Percentiles rank a stretch among this genome's conserved stretches.
Conservation (phyloP, 495 filamentous ascomycete species). For the Aspergillus hancockii region DNA sequence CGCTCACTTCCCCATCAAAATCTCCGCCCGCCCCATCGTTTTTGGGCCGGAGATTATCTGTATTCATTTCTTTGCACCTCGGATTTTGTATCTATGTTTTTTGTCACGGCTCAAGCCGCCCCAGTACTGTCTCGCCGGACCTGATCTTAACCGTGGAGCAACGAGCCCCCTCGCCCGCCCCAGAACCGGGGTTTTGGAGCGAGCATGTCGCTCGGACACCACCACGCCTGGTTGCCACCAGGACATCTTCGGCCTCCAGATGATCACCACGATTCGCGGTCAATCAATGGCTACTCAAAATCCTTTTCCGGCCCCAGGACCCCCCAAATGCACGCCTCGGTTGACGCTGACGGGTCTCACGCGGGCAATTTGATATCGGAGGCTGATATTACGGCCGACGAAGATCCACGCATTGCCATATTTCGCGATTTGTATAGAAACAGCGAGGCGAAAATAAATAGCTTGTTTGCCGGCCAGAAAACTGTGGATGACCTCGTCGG, state of each 20-base stretch:
- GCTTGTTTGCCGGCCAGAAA: slow-evolving; percentile 55
- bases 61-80: slow-evolving; percentile 18
- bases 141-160: slow-evolving; percentile 48
- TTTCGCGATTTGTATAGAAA: slow-evolving; percentile 61
- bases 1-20: slow-evolving; percentile 44
- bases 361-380: slow-evolving; percentile 50
- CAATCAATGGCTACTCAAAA: slow-evolving; percentile 50
- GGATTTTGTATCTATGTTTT: slow-evolving; percentile 37
- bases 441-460: slow-evolving; percentile 61
- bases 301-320: slow-evolving; percentile 48
- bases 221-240: slow-evolving; percentile 49
- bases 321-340: slow-evolving; percentile 50
- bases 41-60: slow-evolving; percentile 34
- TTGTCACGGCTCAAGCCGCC: slow-evolving; percentile 28
- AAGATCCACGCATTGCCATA: slow-evolving; percentile 62
- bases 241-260: slow-evolving; percentile 50
- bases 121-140: slow-evolving; percentile 33
- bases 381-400: slow-evolving; percentile 55
- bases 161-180: slow-evolving; percentile 49
- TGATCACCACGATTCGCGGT: slow-evolving; percentile 46
- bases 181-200: slow-evolving; percentile 51
- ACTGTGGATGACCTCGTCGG: slow-evolving; percentile 32
- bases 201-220: slow-evolving; percentile 54
- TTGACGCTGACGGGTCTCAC: slow-evolving; percentile 49
- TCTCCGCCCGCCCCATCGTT: slow-evolving; percentile 37